These are phyloP conservation scores for Candida ponderosae DNA, from an alignment of 805 yeast genomes.

Conservation along the genomic window DNA sequence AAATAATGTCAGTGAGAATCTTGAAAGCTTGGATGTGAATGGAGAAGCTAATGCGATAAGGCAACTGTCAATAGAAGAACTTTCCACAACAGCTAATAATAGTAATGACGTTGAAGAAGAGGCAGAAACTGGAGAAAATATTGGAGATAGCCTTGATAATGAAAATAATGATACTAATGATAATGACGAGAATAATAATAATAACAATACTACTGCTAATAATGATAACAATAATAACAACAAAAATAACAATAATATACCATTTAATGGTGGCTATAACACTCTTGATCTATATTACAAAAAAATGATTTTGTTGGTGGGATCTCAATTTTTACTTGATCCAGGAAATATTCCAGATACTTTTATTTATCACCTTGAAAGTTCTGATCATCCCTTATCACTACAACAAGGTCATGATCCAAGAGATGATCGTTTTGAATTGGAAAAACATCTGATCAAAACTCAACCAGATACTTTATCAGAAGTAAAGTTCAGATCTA, in stretches of 20 bases:
- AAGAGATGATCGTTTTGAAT: no score
- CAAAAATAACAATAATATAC: conserved; percentile 5
- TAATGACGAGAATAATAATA: conserved; percentile 4
- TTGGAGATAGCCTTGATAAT: no score
- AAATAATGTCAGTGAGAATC: conserved; percentile 7
- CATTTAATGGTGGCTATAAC: conserved; percentile 27
- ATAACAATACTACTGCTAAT: background rate
- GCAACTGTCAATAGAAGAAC: no score
- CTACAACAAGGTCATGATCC: background rate
- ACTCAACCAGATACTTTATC: conserved; percentile 24
- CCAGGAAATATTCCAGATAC: conserved; percentile 4
- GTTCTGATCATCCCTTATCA: background rate
- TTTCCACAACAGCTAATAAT: no score
- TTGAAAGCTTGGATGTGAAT: background rate
- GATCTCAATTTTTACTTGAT: conserved; percentile 19
- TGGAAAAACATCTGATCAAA: conserved; percentile 8
- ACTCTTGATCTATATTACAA: conserved; percentile 40
- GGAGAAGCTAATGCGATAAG: no score
- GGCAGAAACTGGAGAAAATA: background rate
- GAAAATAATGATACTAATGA: no score
- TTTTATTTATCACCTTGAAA: conserved; percentile 5
- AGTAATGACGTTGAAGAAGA: background rate
- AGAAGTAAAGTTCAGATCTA: conserved; percentile 5
- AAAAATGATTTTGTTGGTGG: conserved; percentile 43
- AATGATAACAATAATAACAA: conserved; percentile 1